Evolutionary conservation across 2,329 filamentous ascomycete species (phyloP).

Genomic region (Cladophialophora carrionii): DNA sequence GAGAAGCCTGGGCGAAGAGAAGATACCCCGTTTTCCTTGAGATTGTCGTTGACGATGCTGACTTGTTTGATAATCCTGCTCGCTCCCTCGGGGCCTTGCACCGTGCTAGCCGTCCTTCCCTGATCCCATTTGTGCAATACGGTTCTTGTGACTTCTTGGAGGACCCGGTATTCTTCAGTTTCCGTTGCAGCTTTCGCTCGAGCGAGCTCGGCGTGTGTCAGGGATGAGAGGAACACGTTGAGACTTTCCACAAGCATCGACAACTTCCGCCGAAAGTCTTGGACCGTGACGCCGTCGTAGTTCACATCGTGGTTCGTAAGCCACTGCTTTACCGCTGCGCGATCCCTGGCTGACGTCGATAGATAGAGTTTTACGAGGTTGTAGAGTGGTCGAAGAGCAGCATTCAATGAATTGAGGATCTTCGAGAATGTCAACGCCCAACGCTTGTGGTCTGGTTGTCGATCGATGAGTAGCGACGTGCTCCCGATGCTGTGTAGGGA

Average conservation of each 20-base stretch:
- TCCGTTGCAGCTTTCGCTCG: slow-evolving; percentile 27
- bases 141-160: slow-evolving; percentile 31
- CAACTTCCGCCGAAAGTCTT: slow-evolving; percentile 33
- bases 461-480: slow-evolving; percentile 32
- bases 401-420: slow-evolving; percentile 29
- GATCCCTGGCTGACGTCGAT: slow-evolving; percentile 25
- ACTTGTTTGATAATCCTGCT: slow-evolving; percentile 9
- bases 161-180: slow-evolving; percentile 31
- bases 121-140: slow-evolving; percentile 35
- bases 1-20: background rate
- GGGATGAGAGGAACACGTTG: slow-evolving; percentile 34
- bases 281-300: slow-evolving; percentile 33
- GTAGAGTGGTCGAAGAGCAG: slow-evolving; percentile 30
- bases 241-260: slow-evolving; percentile 35
- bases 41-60: slow-evolving; percentile 17
- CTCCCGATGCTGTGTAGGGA: slow-evolving; percentile 34
- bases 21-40: slow-evolving; percentile 9
- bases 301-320: slow-evolving; percentile 27
- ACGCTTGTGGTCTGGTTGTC: slow-evolving; percentile 30
- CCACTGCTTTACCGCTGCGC: slow-evolving; percentile 29
- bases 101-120: background rate
- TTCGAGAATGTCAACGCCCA: slow-evolving; percentile 35
- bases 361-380: slow-evolving; percentile 32
- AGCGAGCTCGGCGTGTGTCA: slow-evolving; percentile 34
- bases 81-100: background rate